phyloP scores from a whole-genome alignment of 2,329 filamentous ascomycete species.

The Alternaria sp. region DNA sequence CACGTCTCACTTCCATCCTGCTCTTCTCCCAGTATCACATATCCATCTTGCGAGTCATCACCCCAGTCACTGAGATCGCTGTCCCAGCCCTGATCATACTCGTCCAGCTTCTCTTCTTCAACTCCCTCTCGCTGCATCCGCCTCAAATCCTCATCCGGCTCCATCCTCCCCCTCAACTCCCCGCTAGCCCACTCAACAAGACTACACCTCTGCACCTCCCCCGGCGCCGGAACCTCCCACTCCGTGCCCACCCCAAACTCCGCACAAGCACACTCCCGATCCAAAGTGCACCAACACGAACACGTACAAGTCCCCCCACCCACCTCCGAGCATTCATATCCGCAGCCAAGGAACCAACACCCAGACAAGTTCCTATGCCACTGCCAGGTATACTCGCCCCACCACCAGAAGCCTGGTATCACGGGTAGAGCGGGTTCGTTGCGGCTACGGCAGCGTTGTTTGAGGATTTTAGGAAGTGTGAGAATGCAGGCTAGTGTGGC shows the following conservation, averaged over 20 bases:
- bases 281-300: not conserved
- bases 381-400: slow-evolving; percentile 12
- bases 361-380: slow-evolving; percentile 19
- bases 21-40: not conserved
- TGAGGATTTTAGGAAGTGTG: not conserved
- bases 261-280: slow-evolving; percentile 4
- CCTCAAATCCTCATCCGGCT: not conserved
- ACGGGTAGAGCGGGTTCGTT: not conserved
- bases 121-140: not conserved
- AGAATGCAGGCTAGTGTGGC: not conserved
- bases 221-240: slow-evolving; percentile 2
- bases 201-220: slow-evolving; percentile 8
- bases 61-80: not conserved
- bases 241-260: slow-evolving; percentile 1
- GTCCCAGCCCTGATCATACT: not conserved
- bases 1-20: slow-evolving; percentile 2
- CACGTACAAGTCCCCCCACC: not conserved
- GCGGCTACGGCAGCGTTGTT: not conserved
- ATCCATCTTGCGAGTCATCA: not conserved
- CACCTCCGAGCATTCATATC: not conserved
- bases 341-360: slow-evolving; percentile 10
- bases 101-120: not conserved
- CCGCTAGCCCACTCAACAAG: slow-evolving; percentile 13
- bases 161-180: not conserved
- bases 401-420: slow-evolving; percentile 10